Evolutionary conservation across 495 filamentous ascomycete species (phyloP), one percentile per base, ranked within the genome.

Genomic region (Penicillium fimorum): DNA sequence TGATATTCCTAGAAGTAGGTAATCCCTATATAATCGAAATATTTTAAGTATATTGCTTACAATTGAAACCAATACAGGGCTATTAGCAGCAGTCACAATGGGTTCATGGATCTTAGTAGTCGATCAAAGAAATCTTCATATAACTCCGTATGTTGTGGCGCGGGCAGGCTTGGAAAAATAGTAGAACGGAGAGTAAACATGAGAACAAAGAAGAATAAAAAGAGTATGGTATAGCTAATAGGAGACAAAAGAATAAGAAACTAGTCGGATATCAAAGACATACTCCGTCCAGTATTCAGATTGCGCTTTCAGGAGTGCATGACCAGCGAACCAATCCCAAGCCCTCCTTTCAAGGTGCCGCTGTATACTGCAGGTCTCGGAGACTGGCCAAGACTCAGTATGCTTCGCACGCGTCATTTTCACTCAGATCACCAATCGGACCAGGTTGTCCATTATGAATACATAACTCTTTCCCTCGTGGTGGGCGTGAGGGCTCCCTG

Each of bases 391-490:
- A 25, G 30, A 25, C 17, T 35, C 30, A 10, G 22, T 35, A 22
- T 22, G 18, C 47, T 35, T 35, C n/a, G 11, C 29, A 35, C 29
- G 11, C 17, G 12, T 8, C 27, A n/a, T 35, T 35, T 35, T 17
- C 55, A 32, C 42, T 24, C 30, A 10, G n/a, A 32, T 41, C 38
- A 54, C 50, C n/a, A 48, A 43, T 29, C 29, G 15, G 11, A 41
- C 45, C 27, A 13, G 35, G 35, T 37, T 8, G 45, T 50, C 30
- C 30, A 1, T 37, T 50, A n/a, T 50, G 27, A 7, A 12, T 13
- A 29, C 24, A 20, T 29, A 20, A 47, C 38, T 37, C 33, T n/a
- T 48, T 49, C 59, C 56, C 60, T 68, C 65, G 60, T 68, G 65
- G 65, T 57, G 40, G 37, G 53, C 40, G 55, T 37, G 27, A 57